These are phyloP conservation scores for Trametes elegans DNA, from an alignment of 768 basidiomycete genomes.

Conservation along the genomic window DNA sequence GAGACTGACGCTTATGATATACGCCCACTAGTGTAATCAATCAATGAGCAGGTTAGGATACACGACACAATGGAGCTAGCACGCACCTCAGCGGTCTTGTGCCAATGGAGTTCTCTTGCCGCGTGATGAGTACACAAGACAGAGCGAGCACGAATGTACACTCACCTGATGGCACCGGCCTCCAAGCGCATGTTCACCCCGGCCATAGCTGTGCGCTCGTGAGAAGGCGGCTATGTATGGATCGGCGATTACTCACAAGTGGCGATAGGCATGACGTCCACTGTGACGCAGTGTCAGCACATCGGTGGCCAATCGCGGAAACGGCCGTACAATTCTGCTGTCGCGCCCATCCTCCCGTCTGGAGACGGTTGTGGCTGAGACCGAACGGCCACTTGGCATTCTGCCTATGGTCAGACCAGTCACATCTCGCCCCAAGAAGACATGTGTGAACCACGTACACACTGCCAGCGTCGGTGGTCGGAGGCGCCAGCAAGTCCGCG, in stretches of 20 bases:
- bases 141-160: neutral
- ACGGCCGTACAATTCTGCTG: conserved; percentile 48
- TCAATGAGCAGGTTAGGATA: neutral
- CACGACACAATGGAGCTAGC: no score
- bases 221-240: conserved; percentile 6
- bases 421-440: neutral
- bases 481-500: conserved; percentile 55
- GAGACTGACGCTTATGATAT: conserved; percentile 29
- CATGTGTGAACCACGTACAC: conserved; percentile 36
- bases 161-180: conserved; percentile 32
- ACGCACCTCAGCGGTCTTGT: conserved; percentile 27
- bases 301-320: no score
- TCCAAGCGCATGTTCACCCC: conserved; percentile 33
- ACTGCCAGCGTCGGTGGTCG: conserved; percentile 56
- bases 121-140: neutral
- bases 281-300: conserved; percentile 21
- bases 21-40: conserved; percentile 25
- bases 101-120: conserved; percentile 34
- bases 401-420: conserved; percentile 16
- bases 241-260: conserved; percentile 20
- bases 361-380: conserved; percentile 58
- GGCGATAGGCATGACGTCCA: conserved; percentile 38
- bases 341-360: conserved; percentile 62
- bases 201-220: conserved; percentile 27
- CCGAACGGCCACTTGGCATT: conserved; percentile 67